Percentiles rank a stretch among this genome's conserved stretches.
Conservation (phyloP, 345 rosid species). For the Corymbia maculata region DNA sequence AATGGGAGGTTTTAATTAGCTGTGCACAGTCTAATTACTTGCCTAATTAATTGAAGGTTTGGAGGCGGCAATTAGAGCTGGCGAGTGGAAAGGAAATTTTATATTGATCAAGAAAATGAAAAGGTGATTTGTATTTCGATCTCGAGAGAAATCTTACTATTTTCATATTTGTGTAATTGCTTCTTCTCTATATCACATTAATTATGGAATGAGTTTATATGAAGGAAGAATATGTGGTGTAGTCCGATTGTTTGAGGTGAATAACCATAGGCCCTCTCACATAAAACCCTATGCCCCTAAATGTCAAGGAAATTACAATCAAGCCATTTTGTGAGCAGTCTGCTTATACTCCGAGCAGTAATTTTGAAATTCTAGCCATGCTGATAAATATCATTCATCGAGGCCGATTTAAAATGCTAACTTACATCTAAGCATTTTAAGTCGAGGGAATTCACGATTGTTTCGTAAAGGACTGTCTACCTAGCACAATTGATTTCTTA, state of each 20-base stretch:
- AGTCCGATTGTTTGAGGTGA: neutral
- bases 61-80: neutral
- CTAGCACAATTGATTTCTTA: fast-evolving
- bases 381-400: neutral
- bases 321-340: neutral
- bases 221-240: fast-evolving
- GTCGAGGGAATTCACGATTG: neutral
- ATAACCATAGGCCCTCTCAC: neutral
- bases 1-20: neutral
- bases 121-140: neutral
- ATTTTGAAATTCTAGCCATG: too few species aligned
- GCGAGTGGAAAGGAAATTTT: neutral
- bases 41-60: neutral
- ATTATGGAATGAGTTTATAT: neutral
- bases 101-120: neutral
- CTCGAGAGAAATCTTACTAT: neutral
- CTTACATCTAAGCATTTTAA: too few species aligned
- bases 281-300: neutral
- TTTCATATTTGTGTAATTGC: neutral
- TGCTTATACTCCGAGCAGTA: too few species aligned
- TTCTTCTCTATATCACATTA: fast-evolving
- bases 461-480: neutral
- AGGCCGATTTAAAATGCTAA: neutral
- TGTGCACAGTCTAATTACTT: neutral
- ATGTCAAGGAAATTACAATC: neutral